phyloP scores from a whole-genome alignment of 768 basidiomycete genomes.

The Neoboletus magnificus region DNA sequence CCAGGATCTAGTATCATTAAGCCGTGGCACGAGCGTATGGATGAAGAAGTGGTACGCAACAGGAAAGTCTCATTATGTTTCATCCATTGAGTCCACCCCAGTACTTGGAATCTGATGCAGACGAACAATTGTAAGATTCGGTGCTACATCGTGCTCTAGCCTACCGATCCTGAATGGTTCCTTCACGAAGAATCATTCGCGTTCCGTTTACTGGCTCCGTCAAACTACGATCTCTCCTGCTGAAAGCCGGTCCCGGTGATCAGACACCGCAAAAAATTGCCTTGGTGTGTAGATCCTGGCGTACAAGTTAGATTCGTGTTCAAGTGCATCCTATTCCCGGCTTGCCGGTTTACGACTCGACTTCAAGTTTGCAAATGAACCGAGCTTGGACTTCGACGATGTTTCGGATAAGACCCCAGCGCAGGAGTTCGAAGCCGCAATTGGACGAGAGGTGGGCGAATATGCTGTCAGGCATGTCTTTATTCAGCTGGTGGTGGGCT shows the following conservation, averaged over 20 bases:
- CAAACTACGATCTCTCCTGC: slow-evolving; percentile 73
- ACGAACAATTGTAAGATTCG: slow-evolving; percentile 76
- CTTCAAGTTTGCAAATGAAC: slow-evolving; percentile 75
- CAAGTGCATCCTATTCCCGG: background rate
- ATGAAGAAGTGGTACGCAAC: slow-evolving; percentile 60
- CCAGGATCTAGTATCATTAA: slow-evolving; percentile 66
- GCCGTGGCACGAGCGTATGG: slow-evolving; percentile 77
- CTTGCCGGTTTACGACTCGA: background rate
- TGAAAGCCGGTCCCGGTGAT: slow-evolving; percentile 81
- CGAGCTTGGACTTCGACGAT: slow-evolving; percentile 81
- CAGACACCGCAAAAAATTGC: slow-evolving; percentile 71
- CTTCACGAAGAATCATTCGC: slow-evolving; percentile 62
- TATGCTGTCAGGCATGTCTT: slow-evolving; percentile 71
- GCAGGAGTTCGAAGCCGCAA: slow-evolving; percentile 70
- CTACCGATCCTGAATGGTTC: slow-evolving; percentile 2
- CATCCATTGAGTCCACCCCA: slow-evolving; percentile 30
- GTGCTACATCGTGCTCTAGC: background rate
- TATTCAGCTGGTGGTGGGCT: background rate
- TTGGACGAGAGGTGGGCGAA: slow-evolving; percentile 76
- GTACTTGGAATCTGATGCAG: slow-evolving; percentile 86
- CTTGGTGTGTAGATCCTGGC: slow-evolving; percentile 48
- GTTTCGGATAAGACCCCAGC: slow-evolving; percentile 56
- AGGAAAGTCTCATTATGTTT: background rate
- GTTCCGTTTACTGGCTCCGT: slow-evolving; percentile 88
- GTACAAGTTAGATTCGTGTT: background rate